phyloP scores from a whole-genome alignment of 2,329 filamentous ascomycete genomes.

The Paramyrothecium roridum region DNA sequence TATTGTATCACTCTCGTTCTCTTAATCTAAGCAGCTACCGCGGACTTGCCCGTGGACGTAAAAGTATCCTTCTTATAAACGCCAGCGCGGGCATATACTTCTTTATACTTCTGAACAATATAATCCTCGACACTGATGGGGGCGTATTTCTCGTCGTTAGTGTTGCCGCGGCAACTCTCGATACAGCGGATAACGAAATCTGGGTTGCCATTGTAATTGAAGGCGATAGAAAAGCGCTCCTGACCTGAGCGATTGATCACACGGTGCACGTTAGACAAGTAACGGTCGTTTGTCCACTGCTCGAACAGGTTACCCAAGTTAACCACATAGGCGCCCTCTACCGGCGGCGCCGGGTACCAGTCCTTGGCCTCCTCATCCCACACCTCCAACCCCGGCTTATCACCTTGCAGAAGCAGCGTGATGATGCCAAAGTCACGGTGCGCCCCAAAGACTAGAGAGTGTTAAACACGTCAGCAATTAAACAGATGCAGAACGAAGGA shows the following conservation, averaged over 20 bases:
- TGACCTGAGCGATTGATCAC: slow-evolving; percentile 4
- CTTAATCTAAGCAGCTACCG: neutral
- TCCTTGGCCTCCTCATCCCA: slow-evolving; percentile 37
- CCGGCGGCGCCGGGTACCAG: slow-evolving; percentile 25
- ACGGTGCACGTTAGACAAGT: slow-evolving; percentile 5
- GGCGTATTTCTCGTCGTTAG: slow-evolving; percentile 6
- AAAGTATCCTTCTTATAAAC: slow-evolving; percentile 1
- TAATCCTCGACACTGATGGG: slow-evolving; percentile 7
- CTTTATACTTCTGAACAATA: slow-evolving; percentile 1
- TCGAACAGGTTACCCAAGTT: slow-evolving; percentile 6
- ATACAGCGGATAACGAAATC: slow-evolving; percentile 4
- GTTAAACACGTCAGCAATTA: neutral
- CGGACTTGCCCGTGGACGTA: neutral
- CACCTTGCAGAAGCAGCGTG: slow-evolving; percentile 52
- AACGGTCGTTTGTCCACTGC: slow-evolving; percentile 7
- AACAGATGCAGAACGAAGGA: neutral
- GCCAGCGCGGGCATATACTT: slow-evolving; percentile 3
- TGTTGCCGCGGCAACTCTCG: slow-evolving; percentile 3
- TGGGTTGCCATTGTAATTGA: slow-evolving; percentile 4
- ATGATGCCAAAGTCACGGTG: slow-evolving; percentile 57
- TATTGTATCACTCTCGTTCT: neutral
- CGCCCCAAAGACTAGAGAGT: slow-evolving; percentile 36
- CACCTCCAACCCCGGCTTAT: slow-evolving; percentile 48
- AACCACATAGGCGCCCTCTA: slow-evolving; percentile 6
- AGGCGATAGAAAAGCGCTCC: slow-evolving; percentile 3